These are phyloP conservation scores for Candida boidinii DNA, from an alignment of 805 yeast species.

Conservation along the genomic window DNA sequence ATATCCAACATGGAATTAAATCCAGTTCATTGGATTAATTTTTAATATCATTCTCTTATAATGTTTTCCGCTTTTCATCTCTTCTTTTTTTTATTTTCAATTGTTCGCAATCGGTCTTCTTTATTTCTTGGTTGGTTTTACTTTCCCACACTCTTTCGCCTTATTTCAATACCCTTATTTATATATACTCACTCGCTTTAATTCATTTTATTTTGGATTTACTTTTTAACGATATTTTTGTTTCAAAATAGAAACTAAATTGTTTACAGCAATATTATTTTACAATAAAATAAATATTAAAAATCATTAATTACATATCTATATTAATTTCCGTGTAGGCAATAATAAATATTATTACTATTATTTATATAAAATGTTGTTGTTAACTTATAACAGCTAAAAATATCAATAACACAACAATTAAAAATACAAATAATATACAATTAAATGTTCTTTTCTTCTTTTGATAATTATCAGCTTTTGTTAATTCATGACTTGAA, in stretches of 20 bases:
- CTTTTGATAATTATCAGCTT: slow-evolving; percentile 71
- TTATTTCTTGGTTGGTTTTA: too few species aligned
- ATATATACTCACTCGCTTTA: too few species aligned
- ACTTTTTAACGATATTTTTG: neutral
- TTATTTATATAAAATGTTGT: neutral
- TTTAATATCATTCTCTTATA: too few species aligned
- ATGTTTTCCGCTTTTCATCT: too few species aligned
- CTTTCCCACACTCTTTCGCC: too few species aligned
- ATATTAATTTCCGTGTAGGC: neutral
- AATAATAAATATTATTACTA: neutral
- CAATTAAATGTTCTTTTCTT: slow-evolving; percentile 68
- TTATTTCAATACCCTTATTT: too few species aligned
- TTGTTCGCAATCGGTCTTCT: too few species aligned
- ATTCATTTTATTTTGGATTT: neutral
- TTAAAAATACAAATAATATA: slow-evolving; percentile 48
- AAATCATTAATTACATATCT: neutral
- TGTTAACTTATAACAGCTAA: slow-evolving; percentile 43
- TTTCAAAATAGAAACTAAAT: neutral
- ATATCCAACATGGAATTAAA: too few species aligned
- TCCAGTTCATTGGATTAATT: too few species aligned
- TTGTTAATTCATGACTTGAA: slow-evolving; percentile 61
- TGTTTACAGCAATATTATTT: too few species aligned
- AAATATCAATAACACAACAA: slow-evolving; percentile 50
- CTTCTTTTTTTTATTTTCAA: too few species aligned
- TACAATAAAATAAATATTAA: slow-evolving; percentile 2